These are phyloP conservation scores for Botrytis pseudocinerea DNA, from an alignment of 2,329 filamentous ascomycete species.

Conservation along the genomic window DNA sequence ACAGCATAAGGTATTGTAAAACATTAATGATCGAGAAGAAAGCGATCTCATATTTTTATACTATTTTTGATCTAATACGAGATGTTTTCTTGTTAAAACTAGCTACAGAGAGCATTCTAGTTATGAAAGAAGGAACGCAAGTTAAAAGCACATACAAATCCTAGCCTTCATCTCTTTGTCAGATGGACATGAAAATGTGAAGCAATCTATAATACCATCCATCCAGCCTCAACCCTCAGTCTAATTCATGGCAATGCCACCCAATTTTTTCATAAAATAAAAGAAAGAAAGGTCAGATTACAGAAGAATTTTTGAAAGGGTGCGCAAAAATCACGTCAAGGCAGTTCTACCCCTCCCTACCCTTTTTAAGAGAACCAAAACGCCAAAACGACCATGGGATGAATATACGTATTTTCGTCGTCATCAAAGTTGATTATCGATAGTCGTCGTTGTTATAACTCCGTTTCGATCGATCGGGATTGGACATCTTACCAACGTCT, in stretches of 20 bases:
- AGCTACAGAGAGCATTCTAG: constrained; percentile 19
- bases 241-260: constrained; percentile 21
- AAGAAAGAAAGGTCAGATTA: constrained; percentile 30
- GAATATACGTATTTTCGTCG: constrained; percentile 31
- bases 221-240: constrained; percentile 9
- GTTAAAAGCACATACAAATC: constrained; percentile 21
- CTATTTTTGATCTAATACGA: constrained; percentile 15
- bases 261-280: constrained; percentile 33
- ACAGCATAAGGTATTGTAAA: too few relatives aligned
- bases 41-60: constrained; percentile 15
- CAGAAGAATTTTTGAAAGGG: constrained; percentile 28
- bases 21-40: background rate
- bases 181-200: constrained; percentile 6
- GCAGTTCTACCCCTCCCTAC: constrained; percentile 34
- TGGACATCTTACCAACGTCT: constrained; percentile 54
- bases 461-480: constrained; percentile 25
- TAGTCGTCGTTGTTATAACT: constrained; percentile 17
- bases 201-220: constrained; percentile 26
- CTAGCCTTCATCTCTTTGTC: constrained; percentile 11
- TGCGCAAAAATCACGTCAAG: constrained; percentile 31
- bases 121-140: background rate
- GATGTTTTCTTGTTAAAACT: constrained; percentile 14
- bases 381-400: constrained; percentile 40
- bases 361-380: constrained; percentile 33
- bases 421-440: constrained; percentile 24